Evolutionary conservation across 768 basidiomycete genomes (phyloP), one percentile per base, ranked within the genome.

Genomic region (Mycena rosella): DNA sequence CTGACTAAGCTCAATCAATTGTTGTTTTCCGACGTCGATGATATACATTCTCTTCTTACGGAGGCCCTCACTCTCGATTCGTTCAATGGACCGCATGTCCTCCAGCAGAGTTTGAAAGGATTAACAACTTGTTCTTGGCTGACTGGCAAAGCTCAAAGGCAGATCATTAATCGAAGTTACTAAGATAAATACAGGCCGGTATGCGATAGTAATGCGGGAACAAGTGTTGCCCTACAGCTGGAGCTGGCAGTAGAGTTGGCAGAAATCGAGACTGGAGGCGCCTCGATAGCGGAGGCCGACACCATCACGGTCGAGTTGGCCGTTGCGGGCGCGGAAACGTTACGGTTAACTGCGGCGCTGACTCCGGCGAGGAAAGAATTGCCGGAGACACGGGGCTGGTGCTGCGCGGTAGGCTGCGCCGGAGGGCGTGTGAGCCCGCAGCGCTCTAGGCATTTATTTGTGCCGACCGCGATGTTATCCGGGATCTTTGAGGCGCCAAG

Each of bases 381-480:
- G 42, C 69, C 40, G 51, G 70, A 34, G 48, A 62, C 45, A n/a
- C 64, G 67, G 32, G 65, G 60, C 26, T 44, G 49, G 15, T 75
- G 63, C 47, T 63, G 53, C 48, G 74, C 60, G 34, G 61, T 68
- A 42, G 68, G 70, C 57, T 48, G 54, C 9, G 60, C 38, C 36
- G 40, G 47, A 59, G 67, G 55, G 9, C 67, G 36, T 66, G 66
- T 9, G 71, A 78, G 0, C 1, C 64, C 64, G 40, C 69, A 73
- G 9, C 64, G 60, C 48, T 65, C 30, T 17, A 73, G 48, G 47
- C 72, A 73, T 32, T 32, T 67, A 17, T 66, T 57, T 10, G 59
- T 61, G 24, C 72, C 69, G 34, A 52, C 47, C 13, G 72, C 70
- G 30, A 69, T 24, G 52, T 69, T 69, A 44, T 71, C 65, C 6